These are phyloP conservation scores for Solioccasus polychromus DNA, from an alignment of 768 basidiomycete species.

Conservation along the genomic window DNA sequence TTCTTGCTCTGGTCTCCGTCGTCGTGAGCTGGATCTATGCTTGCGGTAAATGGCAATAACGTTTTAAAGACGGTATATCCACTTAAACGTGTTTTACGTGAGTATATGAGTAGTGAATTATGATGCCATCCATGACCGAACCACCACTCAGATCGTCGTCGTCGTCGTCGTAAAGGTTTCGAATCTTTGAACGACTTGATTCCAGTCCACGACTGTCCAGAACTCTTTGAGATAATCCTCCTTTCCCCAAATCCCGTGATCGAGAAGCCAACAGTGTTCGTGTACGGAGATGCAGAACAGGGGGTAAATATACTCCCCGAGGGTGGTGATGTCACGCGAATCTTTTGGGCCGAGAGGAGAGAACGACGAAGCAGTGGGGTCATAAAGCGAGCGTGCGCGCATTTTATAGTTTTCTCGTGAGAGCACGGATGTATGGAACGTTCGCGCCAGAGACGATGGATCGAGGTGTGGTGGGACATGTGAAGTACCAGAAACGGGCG, in stretches of 20 bases:
- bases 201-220: slow-evolving; percentile 83
- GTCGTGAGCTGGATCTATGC: not conserved
- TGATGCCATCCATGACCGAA: slow-evolving; percentile 9
- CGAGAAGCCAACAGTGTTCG: slow-evolving; percentile 87
- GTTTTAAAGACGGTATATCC: slow-evolving; percentile 13
- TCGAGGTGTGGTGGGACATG: slow-evolving; percentile 27
- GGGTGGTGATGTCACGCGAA: slow-evolving; percentile 22
- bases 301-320: slow-evolving; percentile 65
- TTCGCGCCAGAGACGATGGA: slow-evolving; percentile 29
- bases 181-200: slow-evolving; percentile 43
- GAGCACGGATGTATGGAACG: slow-evolving; percentile 26
- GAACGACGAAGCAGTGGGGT: slow-evolving; percentile 13
- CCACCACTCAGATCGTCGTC: slow-evolving; percentile 8
- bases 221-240: slow-evolving; percentile 82
- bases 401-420: slow-evolving; percentile 4
- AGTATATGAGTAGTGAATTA: slow-evolving; percentile 28
- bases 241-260: slow-evolving; percentile 89
- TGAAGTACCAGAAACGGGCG: slow-evolving; percentile 44
- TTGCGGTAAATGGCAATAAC: not conserved
- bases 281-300: slow-evolving; percentile 76
- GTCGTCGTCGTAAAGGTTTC: slow-evolving; percentile 17
- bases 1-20: no score
- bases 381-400: slow-evolving; percentile 27
- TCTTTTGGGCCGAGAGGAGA: slow-evolving; percentile 12
- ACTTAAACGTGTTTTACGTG: slow-evolving; percentile 13